A percentile compares a stretch with the other conserved stretches of the same genome.
phyloP scores from a whole-genome alignment of 371 early-diverging fungal genomes.

The Amoeboaphelidium occidentale region DNA sequence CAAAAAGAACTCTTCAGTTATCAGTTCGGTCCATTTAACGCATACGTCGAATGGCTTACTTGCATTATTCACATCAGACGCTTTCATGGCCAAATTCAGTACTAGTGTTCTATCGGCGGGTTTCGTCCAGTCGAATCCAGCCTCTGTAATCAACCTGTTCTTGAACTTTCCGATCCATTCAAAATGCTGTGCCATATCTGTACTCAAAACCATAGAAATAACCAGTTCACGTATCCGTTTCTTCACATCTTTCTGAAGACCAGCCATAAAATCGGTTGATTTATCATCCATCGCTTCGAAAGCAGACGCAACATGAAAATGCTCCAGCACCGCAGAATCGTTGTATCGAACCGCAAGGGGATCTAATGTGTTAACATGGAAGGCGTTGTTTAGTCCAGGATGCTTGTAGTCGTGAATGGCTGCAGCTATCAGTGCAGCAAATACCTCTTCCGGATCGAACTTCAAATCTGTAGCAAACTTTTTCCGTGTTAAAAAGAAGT shows the following conservation, averaged over 20 bases:
- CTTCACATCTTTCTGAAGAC: conserved; percentile 5
- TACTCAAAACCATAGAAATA: conserved; percentile 20
- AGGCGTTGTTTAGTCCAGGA: conserved; percentile 25
- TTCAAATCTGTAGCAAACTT: conserved; percentile 7
- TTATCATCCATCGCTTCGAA: conserved; percentile 17
- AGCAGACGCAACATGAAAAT: conserved; percentile 17
- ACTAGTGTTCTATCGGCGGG: conserved; percentile 14
- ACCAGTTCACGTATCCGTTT: conserved; percentile 13
- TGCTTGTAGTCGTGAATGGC: conserved; percentile 24
- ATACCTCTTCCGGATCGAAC: conserved; percentile 13
- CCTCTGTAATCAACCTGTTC: conserved; percentile 11
- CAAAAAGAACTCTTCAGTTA: conserved; percentile 53
- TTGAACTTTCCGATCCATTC: conserved; percentile 25
- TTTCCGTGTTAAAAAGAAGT: conserved; percentile 13
- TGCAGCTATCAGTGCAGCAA: conserved; percentile 17
- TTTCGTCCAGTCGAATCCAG: conserved; percentile 15
- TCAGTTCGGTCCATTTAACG: conserved; percentile 56
- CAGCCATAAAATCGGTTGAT: too few species aligned
- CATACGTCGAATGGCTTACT: conserved; percentile 28
- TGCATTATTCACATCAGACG: conserved; percentile 25
- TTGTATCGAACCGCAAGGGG: conserved; percentile 21
- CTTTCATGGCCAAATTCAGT: conserved; percentile 23
- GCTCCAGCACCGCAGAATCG: conserved; percentile 18
- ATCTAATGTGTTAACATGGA: conserved; percentile 14
- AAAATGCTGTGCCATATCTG: conserved; percentile 28